Evolutionary conservation across 2,329 filamentous ascomycete species (phyloP).

Genomic region (Lanzia echinophila): DNA sequence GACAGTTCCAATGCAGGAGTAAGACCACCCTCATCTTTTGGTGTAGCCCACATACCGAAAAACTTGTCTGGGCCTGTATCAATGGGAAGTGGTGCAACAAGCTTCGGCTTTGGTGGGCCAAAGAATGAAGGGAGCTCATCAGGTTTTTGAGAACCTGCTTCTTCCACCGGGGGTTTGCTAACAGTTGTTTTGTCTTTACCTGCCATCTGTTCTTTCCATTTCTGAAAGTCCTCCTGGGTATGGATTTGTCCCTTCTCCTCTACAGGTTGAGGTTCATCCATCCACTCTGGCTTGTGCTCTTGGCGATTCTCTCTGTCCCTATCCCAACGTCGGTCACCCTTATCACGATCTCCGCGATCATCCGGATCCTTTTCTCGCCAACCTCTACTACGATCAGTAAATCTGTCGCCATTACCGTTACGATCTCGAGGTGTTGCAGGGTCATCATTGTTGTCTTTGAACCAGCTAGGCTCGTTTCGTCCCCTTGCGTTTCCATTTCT

Average conservation of each 20-base stretch:
- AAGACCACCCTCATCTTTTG: slow-evolving; percentile 39
- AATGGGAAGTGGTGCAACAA: slow-evolving; percentile 48
- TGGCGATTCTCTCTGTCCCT: slow-evolving; percentile 53
- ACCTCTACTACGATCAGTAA: slow-evolving; percentile 28
- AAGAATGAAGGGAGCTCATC: slow-evolving; percentile 32
- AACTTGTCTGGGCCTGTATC: slow-evolving; percentile 72
- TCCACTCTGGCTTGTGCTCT: slow-evolving; percentile 86
- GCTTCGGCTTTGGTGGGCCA: slow-evolving; percentile 43
- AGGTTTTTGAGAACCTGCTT: slow-evolving; percentile 31
- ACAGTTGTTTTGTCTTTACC: slow-evolving; percentile 24
- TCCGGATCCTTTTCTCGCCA: slow-evolving; percentile 38
- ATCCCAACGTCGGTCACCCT: slow-evolving; percentile 28
- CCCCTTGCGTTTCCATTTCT: slow-evolving; percentile 60
- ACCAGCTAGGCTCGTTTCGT: slow-evolving; percentile 69
- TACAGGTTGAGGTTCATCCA: slow-evolving; percentile 65
- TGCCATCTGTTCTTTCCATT: slow-evolving; percentile 83
- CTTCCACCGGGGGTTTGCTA: slow-evolving; percentile 29
- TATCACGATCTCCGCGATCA: slow-evolving; percentile 25
- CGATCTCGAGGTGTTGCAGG: slow-evolving; percentile 26
- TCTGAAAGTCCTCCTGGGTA: slow-evolving; percentile 87
- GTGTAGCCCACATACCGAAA: slow-evolving; percentile 52
- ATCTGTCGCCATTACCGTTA: slow-evolving; percentile 29
- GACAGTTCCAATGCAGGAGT: slow-evolving; percentile 35
- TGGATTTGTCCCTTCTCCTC: slow-evolving; percentile 65
- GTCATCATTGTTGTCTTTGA: slow-evolving; percentile 41